Evolutionary conservation across 164 flowering plant species (phyloP).

Genomic region (Piper longum): DNA sequence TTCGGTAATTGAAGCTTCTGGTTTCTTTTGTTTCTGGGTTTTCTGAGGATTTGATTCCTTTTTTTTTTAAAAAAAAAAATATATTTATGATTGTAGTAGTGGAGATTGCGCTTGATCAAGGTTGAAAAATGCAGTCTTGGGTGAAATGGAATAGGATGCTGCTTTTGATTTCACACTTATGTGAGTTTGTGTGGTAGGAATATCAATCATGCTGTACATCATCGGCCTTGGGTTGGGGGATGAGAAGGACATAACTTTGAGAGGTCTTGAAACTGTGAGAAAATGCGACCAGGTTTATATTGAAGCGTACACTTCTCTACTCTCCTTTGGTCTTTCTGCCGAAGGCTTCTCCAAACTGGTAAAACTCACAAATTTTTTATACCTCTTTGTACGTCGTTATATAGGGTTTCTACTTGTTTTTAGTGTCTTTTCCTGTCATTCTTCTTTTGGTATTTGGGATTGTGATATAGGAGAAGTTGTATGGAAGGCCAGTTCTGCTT

Average conservation of each 20-base stretch:
- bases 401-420: background rate
- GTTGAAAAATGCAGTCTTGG: too few species aligned
- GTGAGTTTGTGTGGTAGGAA: too few species aligned
- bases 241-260: slow-evolving; percentile 72
- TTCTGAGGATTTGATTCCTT: too few species aligned
- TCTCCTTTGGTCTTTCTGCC: slow-evolving; percentile 69
- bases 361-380: background rate
- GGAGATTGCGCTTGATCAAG: too few species aligned
- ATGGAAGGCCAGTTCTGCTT: slow-evolving; percentile 49
- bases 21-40: too few species aligned
- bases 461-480: slow-evolving; percentile 44
- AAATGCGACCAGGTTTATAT: slow-evolving; percentile 63
- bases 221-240: slow-evolving; percentile 81
- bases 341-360: slow-evolving; percentile 70
- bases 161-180: too few species aligned
- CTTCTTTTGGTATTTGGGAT: background rate
- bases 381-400: too few species aligned
- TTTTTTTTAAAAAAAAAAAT: too few species aligned
- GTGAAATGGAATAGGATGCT: too few species aligned
- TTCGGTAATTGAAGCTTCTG: too few species aligned
- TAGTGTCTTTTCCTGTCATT: background rate
- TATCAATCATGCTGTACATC: slow-evolving; percentile 45
- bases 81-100: too few species aligned
- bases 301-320: slow-evolving; percentile 81
- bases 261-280: slow-evolving; percentile 74